Evolutionary conservation across 176 grass and related monocot species (phyloP), one percentile per base, ranked within the genome.

Genomic region (Otatea glauca): DNA sequence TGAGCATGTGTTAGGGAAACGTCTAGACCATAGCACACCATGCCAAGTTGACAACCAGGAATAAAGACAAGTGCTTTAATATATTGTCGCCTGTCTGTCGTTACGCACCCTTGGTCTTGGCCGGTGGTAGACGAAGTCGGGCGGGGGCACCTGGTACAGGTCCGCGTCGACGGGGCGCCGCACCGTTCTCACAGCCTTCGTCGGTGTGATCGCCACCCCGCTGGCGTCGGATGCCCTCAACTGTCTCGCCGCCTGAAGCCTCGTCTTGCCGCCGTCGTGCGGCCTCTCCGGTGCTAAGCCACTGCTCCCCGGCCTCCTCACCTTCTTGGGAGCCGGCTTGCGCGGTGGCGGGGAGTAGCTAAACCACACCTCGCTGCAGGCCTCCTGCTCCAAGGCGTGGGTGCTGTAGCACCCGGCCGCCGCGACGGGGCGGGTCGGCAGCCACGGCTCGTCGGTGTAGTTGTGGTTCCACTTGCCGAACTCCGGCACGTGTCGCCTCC

Each of bases 401-500:
- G 41, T 8, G 41, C 41, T 42, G 41, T 42, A 42, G 41, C 41
- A 6, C 6, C 1, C 86, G 2, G 81, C 45, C 10, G 13, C 45
- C 10, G 27, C 61, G 29, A 29, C 29, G 29, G 21, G 54, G 65
- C 51, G n/a, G 29, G 1, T 54, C 65, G 14, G 17, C 25, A 7
- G 55, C 54, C 54, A 29, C 29, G 29, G 29, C 29, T 29, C 4
- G 47, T 27, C 35, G 67, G 55, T 18, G 74, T 43, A 58, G 87
- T 8, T 64, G 87, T 88, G 84, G 87, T 88, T 84, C 81, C 87
- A 84, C 81, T 88, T 74, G 24, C 87, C 81, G 75, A 88, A 88
- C 58, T 81, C 81, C 59, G 67, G 66, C 58, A 84, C 75, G 58
- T 84, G 87, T 20, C 68, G 17, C 75, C 75, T 15, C 75, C 75